A percentile compares a stretch with the other conserved stretches of the same genome.
These are phyloP conservation scores for Sutorius australiensis DNA, from an alignment of 768 basidiomycete genomes.

Conservation along the genomic window DNA sequence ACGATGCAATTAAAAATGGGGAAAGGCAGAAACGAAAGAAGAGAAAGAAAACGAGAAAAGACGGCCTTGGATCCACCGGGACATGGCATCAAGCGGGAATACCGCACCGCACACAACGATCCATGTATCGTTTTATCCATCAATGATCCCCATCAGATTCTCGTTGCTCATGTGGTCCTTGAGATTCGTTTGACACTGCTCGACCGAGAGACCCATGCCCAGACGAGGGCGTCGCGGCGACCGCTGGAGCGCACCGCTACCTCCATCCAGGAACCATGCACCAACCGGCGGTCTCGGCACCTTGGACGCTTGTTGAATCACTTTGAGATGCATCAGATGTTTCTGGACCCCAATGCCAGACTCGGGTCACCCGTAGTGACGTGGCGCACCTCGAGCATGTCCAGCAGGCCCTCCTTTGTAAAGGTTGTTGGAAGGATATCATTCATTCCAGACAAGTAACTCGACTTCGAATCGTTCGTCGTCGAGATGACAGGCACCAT, in stretches of 20 bases:
- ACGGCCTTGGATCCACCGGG: not conserved
- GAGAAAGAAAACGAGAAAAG: not conserved
- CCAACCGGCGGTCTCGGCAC: conserved; percentile 60
- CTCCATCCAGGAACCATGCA: conserved; percentile 54
- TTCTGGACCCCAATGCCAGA: conserved; percentile 43
- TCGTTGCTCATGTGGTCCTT: conserved; percentile 69
- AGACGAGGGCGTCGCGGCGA: conserved; percentile 24
- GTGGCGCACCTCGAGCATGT: conserved; percentile 80
- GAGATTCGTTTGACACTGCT: conserved; percentile 79
- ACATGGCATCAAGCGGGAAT: not conserved
- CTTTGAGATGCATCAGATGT: no score
- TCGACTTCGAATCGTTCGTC: conserved; percentile 92
- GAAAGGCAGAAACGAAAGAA: no score
- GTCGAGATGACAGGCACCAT: conserved; percentile 98
- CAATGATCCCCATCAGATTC: conserved; percentile 43
- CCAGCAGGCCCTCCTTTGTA: conserved; percentile 83
- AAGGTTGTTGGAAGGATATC: conserved; percentile 97
- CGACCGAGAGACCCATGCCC: conserved; percentile 84
- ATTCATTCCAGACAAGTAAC: conserved; percentile 76
- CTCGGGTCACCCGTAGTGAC: not conserved
- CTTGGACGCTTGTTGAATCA: conserved; percentile 73
- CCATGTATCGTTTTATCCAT: not conserved
- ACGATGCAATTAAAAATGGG: not conserved
- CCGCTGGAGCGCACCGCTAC: conserved; percentile 52
- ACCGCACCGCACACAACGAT: not conserved